phyloP scores from a whole-genome alignment of 345 rosid genomes.

The Aquilaria sinensis region DNA sequence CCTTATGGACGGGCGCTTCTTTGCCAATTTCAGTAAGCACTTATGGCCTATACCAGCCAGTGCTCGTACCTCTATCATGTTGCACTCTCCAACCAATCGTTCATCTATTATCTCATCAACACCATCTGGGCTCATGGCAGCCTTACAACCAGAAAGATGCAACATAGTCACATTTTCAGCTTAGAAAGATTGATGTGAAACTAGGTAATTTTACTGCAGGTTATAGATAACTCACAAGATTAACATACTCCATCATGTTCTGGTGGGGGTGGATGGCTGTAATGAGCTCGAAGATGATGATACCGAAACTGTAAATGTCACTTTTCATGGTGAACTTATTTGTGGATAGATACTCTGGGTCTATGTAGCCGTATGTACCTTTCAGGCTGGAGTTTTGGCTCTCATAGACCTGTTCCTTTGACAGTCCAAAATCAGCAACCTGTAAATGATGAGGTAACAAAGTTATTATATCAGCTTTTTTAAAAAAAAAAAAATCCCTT shows the following conservation, averaged over 20 bases:
- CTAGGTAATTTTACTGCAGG: background rate
- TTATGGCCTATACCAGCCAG: conserved; percentile 60
- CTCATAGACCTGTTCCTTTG: conserved; percentile 79
- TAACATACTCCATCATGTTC: conserved; percentile 82
- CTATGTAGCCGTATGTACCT: conserved; percentile 95
- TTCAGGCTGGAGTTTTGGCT: conserved; percentile 72
- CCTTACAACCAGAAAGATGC: conserved; percentile 31
- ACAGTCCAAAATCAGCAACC: conserved; percentile 98
- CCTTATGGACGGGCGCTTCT: conserved; percentile 71
- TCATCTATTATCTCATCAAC: conserved; percentile 78
- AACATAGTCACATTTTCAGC: background rate
- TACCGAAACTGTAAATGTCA: conserved; percentile 87
- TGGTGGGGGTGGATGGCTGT: conserved; percentile 95
- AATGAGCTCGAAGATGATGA: conserved; percentile 85
- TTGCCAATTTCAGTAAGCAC: conserved; percentile 68
- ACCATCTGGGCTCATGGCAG: conserved; percentile 81
- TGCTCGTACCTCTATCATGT: conserved; percentile 59
- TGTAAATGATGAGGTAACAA: conserved; percentile 11
- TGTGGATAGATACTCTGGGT: conserved; percentile 74
- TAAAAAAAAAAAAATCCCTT: too few species aligned
- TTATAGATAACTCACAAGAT: conserved; percentile 52
- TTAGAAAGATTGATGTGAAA: background rate
- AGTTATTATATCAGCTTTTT: background rate
- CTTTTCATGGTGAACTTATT: conserved; percentile 82
- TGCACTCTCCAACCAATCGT: conserved; percentile 53